Evolutionary conservation across 192 early-diverging fungal genomes (phyloP).

Genomic region (Coemansia sp.): DNA sequence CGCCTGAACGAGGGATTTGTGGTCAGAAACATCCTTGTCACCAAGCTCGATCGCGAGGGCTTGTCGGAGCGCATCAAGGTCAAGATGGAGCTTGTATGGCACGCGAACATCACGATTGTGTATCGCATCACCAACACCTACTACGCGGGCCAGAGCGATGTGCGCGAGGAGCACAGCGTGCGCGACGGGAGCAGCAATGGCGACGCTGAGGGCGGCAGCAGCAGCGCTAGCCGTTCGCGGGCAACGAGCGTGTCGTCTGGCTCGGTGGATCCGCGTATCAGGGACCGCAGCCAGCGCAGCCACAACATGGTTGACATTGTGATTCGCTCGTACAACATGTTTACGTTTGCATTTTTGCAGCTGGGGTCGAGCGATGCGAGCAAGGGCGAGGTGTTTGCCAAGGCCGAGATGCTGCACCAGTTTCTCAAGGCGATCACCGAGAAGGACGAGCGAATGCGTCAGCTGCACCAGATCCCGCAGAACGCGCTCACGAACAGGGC

Average conservation of each 20-base stretch:
- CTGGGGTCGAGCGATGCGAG: constrained; percentile 12
- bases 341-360: constrained; percentile 43
- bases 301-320: constrained; percentile 54
- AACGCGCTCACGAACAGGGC: background rate
- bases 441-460: constrained; percentile 48
- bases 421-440: constrained; percentile 43
- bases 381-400: constrained; percentile 34
- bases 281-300: constrained; percentile 45
- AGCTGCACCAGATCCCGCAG: constrained; percentile 27
- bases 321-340: constrained; percentile 50
- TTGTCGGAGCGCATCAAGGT: constrained; percentile 59
- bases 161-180: background rate
- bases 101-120: constrained; percentile 74
- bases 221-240: background rate
- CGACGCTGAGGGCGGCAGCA: background rate
- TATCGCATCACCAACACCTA: constrained; percentile 65
- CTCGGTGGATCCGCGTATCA: background rate
- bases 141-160: constrained; percentile 12
- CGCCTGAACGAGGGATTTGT: constrained; percentile 73
- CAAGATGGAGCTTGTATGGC: constrained; percentile 70
- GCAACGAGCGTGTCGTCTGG: background rate
- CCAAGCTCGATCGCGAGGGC: constrained; percentile 44
- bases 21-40: constrained; percentile 59
- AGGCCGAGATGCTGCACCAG: constrained; percentile 37
- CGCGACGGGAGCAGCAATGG: background rate